Base-by-base conservation (phyloP, 1,284 basidiomycete genomes). In the Boletus chippewaensis region DNA sequence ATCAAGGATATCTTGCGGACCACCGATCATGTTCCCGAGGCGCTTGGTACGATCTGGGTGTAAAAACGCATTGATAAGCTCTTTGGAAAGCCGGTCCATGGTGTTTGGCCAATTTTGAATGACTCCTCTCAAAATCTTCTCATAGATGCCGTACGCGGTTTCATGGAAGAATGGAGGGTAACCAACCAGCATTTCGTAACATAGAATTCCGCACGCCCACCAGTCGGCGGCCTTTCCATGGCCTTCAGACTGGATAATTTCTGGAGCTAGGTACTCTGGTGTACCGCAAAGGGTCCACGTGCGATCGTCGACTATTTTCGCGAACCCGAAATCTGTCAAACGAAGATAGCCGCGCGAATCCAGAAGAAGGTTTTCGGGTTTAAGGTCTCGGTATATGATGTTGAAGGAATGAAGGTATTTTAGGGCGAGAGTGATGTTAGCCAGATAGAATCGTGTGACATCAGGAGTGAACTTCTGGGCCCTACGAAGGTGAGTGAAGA, bases 261-360 rank as follows among this genome's bases (percentile, higher is more conserved):
- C 92, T 16, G 92, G 92, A 0, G 92, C 92, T 39, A 95, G 78
- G 61, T 99, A 99, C 71, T 99, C 96, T 12, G 96, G 96, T 5
- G 94, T 97, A 35, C 94, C 96, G 69, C 96, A 99, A 18, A 99
- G 77, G 7, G 96, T 99, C 95, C 95, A 99, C 2, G 96, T 99
- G 71, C 95, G 93, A 71, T 98, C 95, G 52, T 95, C 95, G 4
- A 97, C 95, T 58, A 95, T 89, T 71, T 99, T 99, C 28, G 96
- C 94, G 65, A 99, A 99, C 3, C 95, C 95, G 69, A 99, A 99
- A 70, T 99, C 96, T 32, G 95, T 97, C 50, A 99, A 84, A 54
- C 95, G 94, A 61, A 99, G 83, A 69, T 99, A 97, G 1, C 95
- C 95, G 51, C 95, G 90, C 2, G 94, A 90, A 58, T 94, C 92